Conservation (phyloP, 1,284 basidiomycete species). For the Heliocybe sulcata region DNA sequence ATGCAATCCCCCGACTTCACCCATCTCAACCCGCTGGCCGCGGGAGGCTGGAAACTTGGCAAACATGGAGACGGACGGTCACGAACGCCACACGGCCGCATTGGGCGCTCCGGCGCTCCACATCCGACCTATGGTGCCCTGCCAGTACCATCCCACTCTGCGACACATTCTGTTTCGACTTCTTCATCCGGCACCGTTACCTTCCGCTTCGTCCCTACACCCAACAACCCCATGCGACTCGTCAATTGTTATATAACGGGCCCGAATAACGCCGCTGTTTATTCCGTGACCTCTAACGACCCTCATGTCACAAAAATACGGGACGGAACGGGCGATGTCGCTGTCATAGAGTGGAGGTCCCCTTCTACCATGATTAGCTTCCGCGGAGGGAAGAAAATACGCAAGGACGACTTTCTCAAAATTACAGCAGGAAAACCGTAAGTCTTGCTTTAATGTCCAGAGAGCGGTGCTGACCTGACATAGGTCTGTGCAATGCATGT, state of each 20-base stretch:
- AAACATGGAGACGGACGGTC: background rate
- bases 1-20: conserved; percentile 2
- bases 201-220: background rate
- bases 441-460: background rate
- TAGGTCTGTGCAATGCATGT: background rate
- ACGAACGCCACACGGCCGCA: background rate
- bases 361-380: background rate
- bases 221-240: background rate
- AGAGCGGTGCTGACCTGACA: background rate
- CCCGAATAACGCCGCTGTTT: background rate
- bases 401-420: background rate
- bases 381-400: background rate
- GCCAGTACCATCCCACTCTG: background rate
- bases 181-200: background rate
- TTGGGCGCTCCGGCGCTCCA: background rate
- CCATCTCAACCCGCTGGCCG: background rate
- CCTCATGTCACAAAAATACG: background rate
- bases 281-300: background rate
- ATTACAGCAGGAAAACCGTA: background rate
- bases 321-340: background rate
- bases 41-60: background rate
- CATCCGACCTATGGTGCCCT: background rate
- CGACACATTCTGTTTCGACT: background rate
- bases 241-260: background rate
- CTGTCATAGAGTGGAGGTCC: background rate